Conservation (phyloP, 345 rosid genomes). For the Gossypioides kirkii region DNA sequence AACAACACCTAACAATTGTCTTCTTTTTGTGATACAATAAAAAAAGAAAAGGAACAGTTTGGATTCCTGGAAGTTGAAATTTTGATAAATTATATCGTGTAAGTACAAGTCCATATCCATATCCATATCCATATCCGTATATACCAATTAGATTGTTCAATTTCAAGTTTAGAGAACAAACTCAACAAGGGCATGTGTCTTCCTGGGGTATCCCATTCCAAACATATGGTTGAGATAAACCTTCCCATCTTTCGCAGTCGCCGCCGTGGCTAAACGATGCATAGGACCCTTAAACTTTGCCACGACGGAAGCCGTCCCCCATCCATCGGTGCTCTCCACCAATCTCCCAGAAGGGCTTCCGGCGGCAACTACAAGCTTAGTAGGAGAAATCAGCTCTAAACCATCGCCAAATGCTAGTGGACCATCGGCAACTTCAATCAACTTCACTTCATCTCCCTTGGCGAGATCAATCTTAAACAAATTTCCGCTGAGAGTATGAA, state of each 20-base stretch:
- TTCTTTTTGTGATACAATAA: neutral
- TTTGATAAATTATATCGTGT: neutral
- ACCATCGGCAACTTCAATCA: constrained; percentile 52
- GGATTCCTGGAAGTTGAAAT: neutral
- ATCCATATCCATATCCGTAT: neutral
- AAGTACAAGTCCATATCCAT: neutral
- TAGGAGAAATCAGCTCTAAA: constrained; percentile 55
- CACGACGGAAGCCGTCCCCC: constrained; percentile 67
- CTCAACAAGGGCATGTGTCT: constrained; percentile 79
- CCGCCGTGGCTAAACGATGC: constrained; percentile 73
- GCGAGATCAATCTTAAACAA: constrained; percentile 52
- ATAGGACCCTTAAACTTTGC: constrained; percentile 59
- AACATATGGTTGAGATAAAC: constrained; percentile 69
- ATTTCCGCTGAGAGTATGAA: constrained; percentile 66
- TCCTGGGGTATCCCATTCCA: constrained; percentile 77
- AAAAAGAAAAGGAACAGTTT: neutral
- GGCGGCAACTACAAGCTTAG: constrained; percentile 66
- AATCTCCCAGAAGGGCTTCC: constrained; percentile 68
- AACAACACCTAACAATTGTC: neutral
- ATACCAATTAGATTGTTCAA: neutral
- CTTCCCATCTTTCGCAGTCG: constrained; percentile 75
- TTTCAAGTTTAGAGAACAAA: constrained; percentile 39
- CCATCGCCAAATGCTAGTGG: constrained; percentile 69
- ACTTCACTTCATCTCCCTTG: constrained; percentile 39
- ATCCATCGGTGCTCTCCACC: constrained; percentile 76